Base-by-base conservation (phyloP, 2,329 filamentous ascomycete species). In the Bipolaris bicolor region DNA sequence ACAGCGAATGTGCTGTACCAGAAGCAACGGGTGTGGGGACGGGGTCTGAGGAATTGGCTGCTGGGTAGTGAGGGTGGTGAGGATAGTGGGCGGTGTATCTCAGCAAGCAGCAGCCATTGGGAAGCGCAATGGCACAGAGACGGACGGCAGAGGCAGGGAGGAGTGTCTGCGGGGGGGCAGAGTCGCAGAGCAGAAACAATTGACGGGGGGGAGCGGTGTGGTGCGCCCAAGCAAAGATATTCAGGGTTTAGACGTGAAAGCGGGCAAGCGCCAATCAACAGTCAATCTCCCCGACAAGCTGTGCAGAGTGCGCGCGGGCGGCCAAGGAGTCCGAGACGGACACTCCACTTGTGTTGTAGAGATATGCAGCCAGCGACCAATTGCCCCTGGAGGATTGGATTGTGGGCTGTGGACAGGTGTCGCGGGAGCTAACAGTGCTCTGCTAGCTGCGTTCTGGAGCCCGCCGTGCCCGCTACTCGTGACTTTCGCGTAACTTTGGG, bases 151-250 rank as follows among this genome's bases (percentile, higher is more conserved):
- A 49, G 31, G 52, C 43, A 47, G 57, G 45, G 41, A 34, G 49
- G 55, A 60, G 39, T 49, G 55, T 55, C 51, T 53, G 65, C 60
- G 66, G 63, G 61, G 49, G 49, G 50, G n/a, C 44, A 31, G 34
- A 22, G 43, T 33, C 49, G 26, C 50, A 24, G 55, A 34, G 18
- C 26, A 63, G 62, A 55, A 63, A 62, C 39, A 64, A 65, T 67
- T 60, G 64, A 64, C 60, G 67, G 58, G 62, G 60, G 57, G 60
- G 57, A 66, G 70, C 68, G 70, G 70, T 72, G 70, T 71, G 69
- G 58, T 60, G 36, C 57, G 24, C 57, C 58, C 55, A 54, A 62
- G 59, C 57, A 65, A 55, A 57, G 54, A 63, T 57, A 50, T 65
- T 65, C 63, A 65, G 68, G 65, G 63, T 69, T 65, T 51, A 56